Evolutionary conservation across 2,329 filamentous ascomycete species (phyloP), one percentile per base, ranked within the genome.

Genomic region (Microcera coccophila): DNA sequence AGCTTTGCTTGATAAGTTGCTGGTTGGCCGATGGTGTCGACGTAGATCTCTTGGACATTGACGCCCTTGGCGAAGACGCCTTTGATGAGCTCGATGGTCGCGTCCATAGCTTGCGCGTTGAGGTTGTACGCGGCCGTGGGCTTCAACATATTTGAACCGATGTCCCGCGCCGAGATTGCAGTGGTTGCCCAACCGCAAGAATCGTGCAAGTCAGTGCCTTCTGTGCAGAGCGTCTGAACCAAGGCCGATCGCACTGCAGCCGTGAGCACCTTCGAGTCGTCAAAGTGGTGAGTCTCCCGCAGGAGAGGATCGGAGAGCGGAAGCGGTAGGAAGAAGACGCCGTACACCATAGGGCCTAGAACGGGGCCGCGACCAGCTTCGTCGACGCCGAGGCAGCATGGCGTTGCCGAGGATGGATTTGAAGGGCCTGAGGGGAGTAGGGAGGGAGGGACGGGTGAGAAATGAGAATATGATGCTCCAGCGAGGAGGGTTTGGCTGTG

Each of bases 81-180:
- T 42, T 81, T 74, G 58, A 97, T 91, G 39, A 98, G 74, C 29
- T 79, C 79, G 18, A 95, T 81, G 0, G 91, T 97, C 4, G 91
- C 87, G 65, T 95, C 90, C 81, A 93, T 85, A 15, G 91, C 91
- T 67, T 98, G 93, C 4, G 90, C 89, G 63, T 98, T 98, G 52
- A 98, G 79, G 63, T 98, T 98, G 70, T 96, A 94, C 3, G 72
- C 63, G 15, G 69, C 70, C 8, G 72, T 71, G 3, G 82, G 77
- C 9, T 78, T 75, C 58, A 93, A 73, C 87, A 94, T 94, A 57
- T 80, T 79, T 7, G 88, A 78, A 31, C 76, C 79, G 57, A 95
- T 95, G 68, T 91, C 87, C 34, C 84, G 79, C 8, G 93, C 90
- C 0, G 88, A 95, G 50, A 97, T 80, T 15, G 85, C 74, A 17